Evolutionary conservation across 192 early-diverging fungal species (phyloP), one percentile per base, ranked within the genome.

Genomic region (Coemansia sp.): DNA sequence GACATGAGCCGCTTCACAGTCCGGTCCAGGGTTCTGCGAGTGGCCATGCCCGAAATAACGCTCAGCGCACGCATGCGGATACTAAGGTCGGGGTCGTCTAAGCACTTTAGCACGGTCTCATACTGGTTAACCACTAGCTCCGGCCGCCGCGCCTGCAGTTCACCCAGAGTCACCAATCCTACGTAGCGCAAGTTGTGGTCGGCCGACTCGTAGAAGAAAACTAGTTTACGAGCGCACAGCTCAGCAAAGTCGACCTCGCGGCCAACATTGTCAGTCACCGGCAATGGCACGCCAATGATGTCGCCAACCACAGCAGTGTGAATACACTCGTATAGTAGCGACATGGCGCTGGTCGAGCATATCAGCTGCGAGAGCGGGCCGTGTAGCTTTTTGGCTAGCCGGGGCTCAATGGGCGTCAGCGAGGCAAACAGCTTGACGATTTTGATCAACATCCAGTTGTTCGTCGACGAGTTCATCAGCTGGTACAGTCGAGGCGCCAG

Each of bases 361-460:
- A 99, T 91, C 31, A 97, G 77, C 35, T 89, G 86, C 3, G 92
- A 88, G 28, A 99, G 85, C 6, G 94, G 92, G 13, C 85, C 87
- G 25, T 93, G 75, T 2, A 99, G 83, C 69, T 97, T 97, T 55
- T 93, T 93, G 33, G 90, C 88, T 64, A 99, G 76, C 25, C 97
- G 87, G 20, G 97, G 97, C 76, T 99, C 97, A 3, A 92, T 85
- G 11, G 95, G 94, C 25, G 93, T 90, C 64, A 99, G 83, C 6
- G 90, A 87, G 11, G 92, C 92, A 85, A 99, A 97, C 75, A 99
- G 82, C 77, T 99, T 99, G 69, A 98, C 93, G 39, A 99, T 95
- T 72, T 99, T 99, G 79, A 99, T 99, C n/a, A 96, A 88, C 90
- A 97, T 95, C 97, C 97, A 99, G 72, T 98, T 99, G 80, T 99